These are phyloP conservation scores for Polytolypa hystricis DNA, from an alignment of 2,329 filamentous ascomycete species.

Conservation along the genomic window DNA sequence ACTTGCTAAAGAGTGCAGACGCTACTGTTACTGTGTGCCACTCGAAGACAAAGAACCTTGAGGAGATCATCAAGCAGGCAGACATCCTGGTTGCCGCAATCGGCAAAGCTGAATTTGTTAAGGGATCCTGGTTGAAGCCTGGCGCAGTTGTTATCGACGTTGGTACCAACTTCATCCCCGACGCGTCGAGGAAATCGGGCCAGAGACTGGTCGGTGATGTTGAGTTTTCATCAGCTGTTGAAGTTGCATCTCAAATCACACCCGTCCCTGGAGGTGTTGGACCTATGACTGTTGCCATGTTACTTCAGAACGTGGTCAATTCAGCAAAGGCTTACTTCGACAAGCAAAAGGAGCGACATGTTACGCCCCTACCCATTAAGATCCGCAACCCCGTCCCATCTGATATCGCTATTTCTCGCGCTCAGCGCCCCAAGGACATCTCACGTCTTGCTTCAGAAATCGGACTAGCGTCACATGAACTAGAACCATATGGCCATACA, in stretches of 20 bases:
- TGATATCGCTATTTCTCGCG: slow-evolving; percentile 82
- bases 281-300: slow-evolving; percentile 98
- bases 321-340: slow-evolving; percentile 74
- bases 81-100: slow-evolving; percentile 91
- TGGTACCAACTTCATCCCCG: slow-evolving; percentile 89
- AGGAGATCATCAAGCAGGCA: slow-evolving; percentile 65
- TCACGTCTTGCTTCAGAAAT: slow-evolving; percentile 74
- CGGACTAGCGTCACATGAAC: slow-evolving; percentile 75
- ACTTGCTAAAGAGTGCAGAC: slow-evolving; percentile 86
- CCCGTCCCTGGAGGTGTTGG: slow-evolving; percentile 94
- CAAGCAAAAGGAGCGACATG: slow-evolving; percentile 65
- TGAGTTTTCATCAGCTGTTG: slow-evolving; percentile 70
- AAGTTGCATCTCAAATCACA: slow-evolving; percentile 87
- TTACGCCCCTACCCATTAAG: slow-evolving; percentile 74
- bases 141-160: slow-evolving; percentile 96
- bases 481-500: slow-evolving; percentile 88
- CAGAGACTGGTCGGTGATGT: slow-evolving; percentile 90
- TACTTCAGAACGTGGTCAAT: slow-evolving; percentile 88
- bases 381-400: slow-evolving; percentile 76
- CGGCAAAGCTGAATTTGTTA: slow-evolving; percentile 75
- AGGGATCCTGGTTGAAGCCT: slow-evolving; percentile 90
- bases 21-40: slow-evolving; percentile 96
- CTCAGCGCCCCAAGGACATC: slow-evolving; percentile 86
- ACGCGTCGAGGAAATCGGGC: slow-evolving; percentile 82
- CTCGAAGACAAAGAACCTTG: slow-evolving; percentile 67